Evolutionary conservation across 2,329 filamentous ascomycete genomes (phyloP).

Genomic region (Neopestalotiopsis sp.): DNA sequence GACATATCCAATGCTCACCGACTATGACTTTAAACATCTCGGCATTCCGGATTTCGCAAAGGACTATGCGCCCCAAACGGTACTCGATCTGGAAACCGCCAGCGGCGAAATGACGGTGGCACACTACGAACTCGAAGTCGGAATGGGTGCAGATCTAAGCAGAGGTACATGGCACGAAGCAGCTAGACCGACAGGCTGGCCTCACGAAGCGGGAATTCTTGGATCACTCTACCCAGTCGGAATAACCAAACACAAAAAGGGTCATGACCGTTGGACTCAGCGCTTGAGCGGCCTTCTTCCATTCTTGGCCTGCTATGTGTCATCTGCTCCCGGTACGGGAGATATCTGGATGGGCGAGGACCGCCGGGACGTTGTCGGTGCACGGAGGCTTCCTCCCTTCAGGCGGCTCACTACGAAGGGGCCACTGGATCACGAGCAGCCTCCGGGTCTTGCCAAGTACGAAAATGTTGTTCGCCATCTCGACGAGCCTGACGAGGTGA

Average conservation of each 20-base stretch:
- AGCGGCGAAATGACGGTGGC: not conserved
- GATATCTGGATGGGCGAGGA: slow-evolving; percentile 48
- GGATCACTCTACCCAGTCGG: slow-evolving; percentile 37
- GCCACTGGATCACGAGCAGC: slow-evolving; percentile 28
- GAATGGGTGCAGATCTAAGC: slow-evolving; percentile 24
- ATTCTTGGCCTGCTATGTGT: slow-evolving; percentile 48
- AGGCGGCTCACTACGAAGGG: slow-evolving; percentile 31
- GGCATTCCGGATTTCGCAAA: slow-evolving; percentile 34
- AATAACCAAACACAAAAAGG: slow-evolving; percentile 14
- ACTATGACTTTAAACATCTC: slow-evolving; percentile 40
- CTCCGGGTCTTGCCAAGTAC: slow-evolving; percentile 23
- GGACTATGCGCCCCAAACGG: slow-evolving; percentile 43
- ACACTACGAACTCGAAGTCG: slow-evolving; percentile 26
- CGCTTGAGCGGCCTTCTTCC: slow-evolving; percentile 49
- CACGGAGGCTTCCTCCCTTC: slow-evolving; percentile 45
- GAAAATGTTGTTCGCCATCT: not conserved
- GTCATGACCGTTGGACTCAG: slow-evolving; percentile 20
- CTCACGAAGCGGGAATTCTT: slow-evolving; percentile 28
- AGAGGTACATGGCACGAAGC: not conserved
- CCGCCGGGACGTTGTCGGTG: slow-evolving; percentile 49
- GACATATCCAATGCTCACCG: slow-evolving; percentile 44
- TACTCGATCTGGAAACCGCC: slow-evolving; percentile 15
- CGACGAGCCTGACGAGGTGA: slow-evolving; percentile 34
- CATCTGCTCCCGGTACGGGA: slow-evolving; percentile 42
- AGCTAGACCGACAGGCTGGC: slow-evolving; percentile 24